Base-by-base conservation (phyloP, 441 rosid species). In the Euphorbia celastroides region DNA sequence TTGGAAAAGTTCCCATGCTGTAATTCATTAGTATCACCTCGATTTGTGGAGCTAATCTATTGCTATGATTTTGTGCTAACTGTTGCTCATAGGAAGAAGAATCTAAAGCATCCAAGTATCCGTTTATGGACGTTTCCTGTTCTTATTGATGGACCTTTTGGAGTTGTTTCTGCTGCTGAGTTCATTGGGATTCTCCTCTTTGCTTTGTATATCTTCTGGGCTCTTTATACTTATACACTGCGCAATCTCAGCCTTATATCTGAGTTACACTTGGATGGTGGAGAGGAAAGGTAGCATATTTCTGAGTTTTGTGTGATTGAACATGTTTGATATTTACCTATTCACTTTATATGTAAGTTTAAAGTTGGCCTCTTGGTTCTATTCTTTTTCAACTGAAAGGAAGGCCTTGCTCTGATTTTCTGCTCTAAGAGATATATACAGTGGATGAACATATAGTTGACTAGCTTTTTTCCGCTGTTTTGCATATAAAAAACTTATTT, bases 111-210 rank as follows among this genome's bases (percentile, higher is more conserved):
- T 19, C 94, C 98, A 1, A 74, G 85, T 32, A 78, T 83, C 63
- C 82, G 89, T 23, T 50, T 94, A 46, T 89, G 97, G 96, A 94
- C 99, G 3, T 88, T 89, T 67, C 97, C 99, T 25, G 75, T 91
- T 64, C 82, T 91, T 56, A 93, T 91, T 69, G 93, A 86, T 71
- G 97, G 97, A 68, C 97, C 96, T 62, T 82, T 91, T 65, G 99
- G 97, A 41, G 96, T 89, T 64, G 96, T 94, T 65, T 84, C 97
- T 27, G 99, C 96, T 31, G 88, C 97, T 20, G 97, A 94, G 78
- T 75, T 88, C 34, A 82, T 91, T 70, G 99, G 96, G 62, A 87
- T 91, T 68, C 20, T 83, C 55, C 60, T 89, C 65, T 78, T 94
- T 76, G 73, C 74, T 60, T 78, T 80, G 44, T 94, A 85, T 48